A percentile compares a stretch with the other conserved stretches of the same genome.
Conservation (phyloP, 2,329 filamentous ascomycete genomes). For the Sporothrix euskadiensis region DNA sequence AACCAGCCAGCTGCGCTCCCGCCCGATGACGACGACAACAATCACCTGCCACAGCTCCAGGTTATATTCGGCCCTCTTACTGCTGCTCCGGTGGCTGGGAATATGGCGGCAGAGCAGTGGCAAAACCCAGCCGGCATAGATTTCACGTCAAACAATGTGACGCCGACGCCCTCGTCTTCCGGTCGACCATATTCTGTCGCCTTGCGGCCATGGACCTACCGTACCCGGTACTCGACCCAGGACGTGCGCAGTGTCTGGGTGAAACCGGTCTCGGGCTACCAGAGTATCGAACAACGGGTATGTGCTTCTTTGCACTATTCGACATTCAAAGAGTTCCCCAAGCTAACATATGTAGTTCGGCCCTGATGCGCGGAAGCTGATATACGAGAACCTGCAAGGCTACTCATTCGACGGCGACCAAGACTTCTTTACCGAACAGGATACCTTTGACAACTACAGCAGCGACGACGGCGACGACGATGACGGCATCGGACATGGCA, state of each 20-base stretch:
- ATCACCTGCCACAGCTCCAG: not conserved
- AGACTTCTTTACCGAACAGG: not conserved
- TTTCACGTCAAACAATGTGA: not conserved
- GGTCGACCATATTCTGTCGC: not conserved
- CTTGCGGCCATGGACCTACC: not conserved
- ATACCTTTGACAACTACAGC: not conserved
- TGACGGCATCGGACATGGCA: not conserved
- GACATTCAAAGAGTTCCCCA: not conserved
- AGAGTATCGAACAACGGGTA: constrained; percentile 37
- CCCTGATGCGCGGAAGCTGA: constrained; percentile 15
- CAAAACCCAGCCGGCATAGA: not conserved
- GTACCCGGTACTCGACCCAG: constrained; percentile 7
- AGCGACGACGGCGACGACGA: not conserved
- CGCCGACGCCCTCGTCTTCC: not conserved
- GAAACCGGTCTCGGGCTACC: constrained; percentile 35
- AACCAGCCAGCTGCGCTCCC: not conserved
- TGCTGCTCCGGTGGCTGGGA: not conserved
- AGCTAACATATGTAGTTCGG: constrained; percentile 30
- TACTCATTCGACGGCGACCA: constrained; percentile 3
- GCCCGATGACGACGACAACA: not conserved
- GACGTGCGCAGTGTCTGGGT: constrained; percentile 35
- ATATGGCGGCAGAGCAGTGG: not conserved
- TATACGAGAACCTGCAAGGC: constrained; percentile 21
- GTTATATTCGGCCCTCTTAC: not conserved
- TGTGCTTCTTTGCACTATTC: constrained; percentile 11